phyloP scores from a whole-genome alignment of 495 filamentous ascomycete species.

The Cercophora sp. region DNA sequence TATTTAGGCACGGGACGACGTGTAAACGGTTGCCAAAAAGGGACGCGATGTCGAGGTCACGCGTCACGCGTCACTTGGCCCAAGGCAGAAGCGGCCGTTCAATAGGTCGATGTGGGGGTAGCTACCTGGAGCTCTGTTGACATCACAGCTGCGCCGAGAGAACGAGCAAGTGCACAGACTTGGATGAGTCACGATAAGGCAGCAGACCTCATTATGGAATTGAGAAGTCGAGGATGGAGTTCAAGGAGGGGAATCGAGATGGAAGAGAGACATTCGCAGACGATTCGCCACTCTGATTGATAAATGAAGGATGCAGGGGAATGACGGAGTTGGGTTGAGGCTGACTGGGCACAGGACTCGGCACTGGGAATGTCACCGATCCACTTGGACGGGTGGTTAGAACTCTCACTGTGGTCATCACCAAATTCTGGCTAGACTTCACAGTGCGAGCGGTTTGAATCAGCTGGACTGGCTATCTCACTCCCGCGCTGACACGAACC shows the following conservation, averaged over 20 bases:
- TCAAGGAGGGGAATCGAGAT: too few species aligned
- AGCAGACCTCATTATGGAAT: too few species aligned
- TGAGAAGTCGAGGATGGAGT: too few species aligned
- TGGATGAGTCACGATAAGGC: conserved; percentile 17
- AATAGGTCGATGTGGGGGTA: neutral
- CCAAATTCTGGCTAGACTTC: neutral
- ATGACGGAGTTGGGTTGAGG: neutral
- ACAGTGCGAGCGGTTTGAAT: conserved; percentile 9
- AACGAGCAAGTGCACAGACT: conserved; percentile 10
- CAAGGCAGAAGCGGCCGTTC: neutral
- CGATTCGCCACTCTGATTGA: too few species aligned
- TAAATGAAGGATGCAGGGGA: neutral
- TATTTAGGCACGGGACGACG: conserved; percentile 9
- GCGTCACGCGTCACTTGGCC: conserved; percentile 15
- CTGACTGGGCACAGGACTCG: neutral
- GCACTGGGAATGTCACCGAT: too few species aligned
- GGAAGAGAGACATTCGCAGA: neutral
- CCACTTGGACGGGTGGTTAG: too few species aligned
- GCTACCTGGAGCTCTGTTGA: neutral
- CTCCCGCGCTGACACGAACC: conserved; percentile 1
- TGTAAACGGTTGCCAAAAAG: neutral
- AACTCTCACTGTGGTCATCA: neutral
- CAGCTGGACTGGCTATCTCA: conserved; percentile 12
- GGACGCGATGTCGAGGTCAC: too few species aligned
- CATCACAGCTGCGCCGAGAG: neutral